Base-by-base conservation (phyloP, 306 rosid species). In the Cucurbita maxima region DNA sequence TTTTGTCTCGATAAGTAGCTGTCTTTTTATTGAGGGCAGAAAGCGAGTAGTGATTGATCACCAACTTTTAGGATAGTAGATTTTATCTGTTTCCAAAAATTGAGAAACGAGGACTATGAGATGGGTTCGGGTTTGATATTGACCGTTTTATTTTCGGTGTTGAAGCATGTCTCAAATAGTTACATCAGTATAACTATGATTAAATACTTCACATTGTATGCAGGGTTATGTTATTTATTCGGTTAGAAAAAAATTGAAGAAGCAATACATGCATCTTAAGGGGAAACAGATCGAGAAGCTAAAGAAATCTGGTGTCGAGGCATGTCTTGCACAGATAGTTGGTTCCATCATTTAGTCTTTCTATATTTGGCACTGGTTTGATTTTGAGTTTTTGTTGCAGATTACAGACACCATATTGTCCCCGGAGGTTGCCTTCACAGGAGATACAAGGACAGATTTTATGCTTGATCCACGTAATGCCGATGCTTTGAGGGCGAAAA, bases 351-450 rank as follows among this genome's bases (percentile, higher is more conserved):
- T 72, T 53, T 48, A 52, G 69, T 54, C 55, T 20, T 47, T 72
- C 55, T 57, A 44, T 41, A 71, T 78, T 71, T 76, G 78, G 52
- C 61, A 43, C 18, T 36, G 7, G 50, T 71, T 80, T 73, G 41
- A 84, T 58, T 47, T 80, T 58, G 38, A 76, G 59, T 25, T 80
- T 76, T 54, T 66, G 30, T 18, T 75, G 79, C 86, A 94, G 97
- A 94, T 94, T 75, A 94, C 96, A 76, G 96, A 94, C 78, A 77
- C 30, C 56, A 62, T 94, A 75, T 78, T 94, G 85, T 87, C 96
- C 54, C 98, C 98, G 8, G 98, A 94, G 83, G 96, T 94, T 67
- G 98, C 98, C 80, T 94, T 94, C 83, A 85, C 96, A 0, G 98
- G 97, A 18, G 98, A 94, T 81, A 94, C 98, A 67, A 94, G 92